Evolutionary conservation across 2,329 filamentous ascomycete genomes (phyloP).

Genomic region (Akanthomyces dipterigenus): DNA sequence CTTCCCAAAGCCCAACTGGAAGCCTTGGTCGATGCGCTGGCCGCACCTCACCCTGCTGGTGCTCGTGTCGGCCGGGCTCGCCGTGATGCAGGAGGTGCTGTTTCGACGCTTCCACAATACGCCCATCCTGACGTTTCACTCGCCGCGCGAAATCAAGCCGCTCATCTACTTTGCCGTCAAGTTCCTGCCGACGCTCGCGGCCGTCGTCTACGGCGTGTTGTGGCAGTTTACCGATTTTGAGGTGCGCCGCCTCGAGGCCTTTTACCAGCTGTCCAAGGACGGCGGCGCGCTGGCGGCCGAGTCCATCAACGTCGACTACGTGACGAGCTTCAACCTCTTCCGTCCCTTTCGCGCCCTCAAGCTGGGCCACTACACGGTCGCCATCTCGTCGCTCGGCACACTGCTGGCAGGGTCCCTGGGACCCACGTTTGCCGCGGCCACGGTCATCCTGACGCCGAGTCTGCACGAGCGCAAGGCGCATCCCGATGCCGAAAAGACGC

Average conservation of each 20-base stretch:
- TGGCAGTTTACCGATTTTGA: conserved; percentile 63
- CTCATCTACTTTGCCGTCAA: conserved; percentile 55
- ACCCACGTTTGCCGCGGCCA: conserved; percentile 60
- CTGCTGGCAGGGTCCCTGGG: conserved; percentile 61
- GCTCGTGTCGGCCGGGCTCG: conserved; percentile 46
- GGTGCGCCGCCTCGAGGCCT: conserved; percentile 59
- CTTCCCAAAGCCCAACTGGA: conserved; percentile 60
- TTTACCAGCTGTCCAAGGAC: conserved; percentile 56
- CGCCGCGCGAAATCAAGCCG: conserved; percentile 42
- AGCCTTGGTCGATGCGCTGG: conserved; percentile 58
- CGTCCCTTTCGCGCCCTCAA: conserved; percentile 57
- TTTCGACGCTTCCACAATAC: conserved; percentile 41
- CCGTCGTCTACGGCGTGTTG: conserved; percentile 55
- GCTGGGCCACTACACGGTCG: conserved; percentile 61
- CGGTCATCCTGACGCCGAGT: conserved; percentile 50
- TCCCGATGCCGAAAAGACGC: conserved; percentile 41
- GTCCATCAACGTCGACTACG: conserved; percentile 68
- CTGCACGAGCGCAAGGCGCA: conserved; percentile 36
- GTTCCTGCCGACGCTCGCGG: conserved; percentile 54
- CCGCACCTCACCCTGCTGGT: conserved; percentile 51
- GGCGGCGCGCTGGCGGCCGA: conserved; percentile 55
- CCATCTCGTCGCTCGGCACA: conserved; percentile 57
- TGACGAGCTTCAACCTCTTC: conserved; percentile 60
- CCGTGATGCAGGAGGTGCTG: conserved; percentile 46
- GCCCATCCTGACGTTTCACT: conserved; percentile 43